A percentile compares a stretch with the other conserved stretches of the same genome.
phyloP scores from a whole-genome alignment of 2,329 filamentous ascomycete species.

The Monilinia polystroma region DNA sequence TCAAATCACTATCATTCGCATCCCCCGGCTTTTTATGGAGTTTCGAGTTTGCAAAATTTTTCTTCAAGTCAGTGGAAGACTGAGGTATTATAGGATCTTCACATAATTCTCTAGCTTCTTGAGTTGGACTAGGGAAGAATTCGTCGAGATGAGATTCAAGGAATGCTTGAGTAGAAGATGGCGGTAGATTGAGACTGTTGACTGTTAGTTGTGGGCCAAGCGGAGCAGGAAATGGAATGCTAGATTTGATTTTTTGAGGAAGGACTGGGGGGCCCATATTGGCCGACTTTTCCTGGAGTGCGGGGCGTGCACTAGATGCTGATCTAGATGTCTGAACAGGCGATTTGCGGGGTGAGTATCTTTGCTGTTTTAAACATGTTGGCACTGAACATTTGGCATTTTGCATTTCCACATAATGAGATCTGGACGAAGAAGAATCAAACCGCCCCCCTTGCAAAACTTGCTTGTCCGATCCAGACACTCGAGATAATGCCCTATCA shows the following conservation, averaged over 20 bases:
- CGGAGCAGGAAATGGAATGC: neutral
- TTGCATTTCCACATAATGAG: neutral
- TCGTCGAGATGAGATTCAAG: slow-evolving; percentile 51
- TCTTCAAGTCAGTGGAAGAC: neutral
- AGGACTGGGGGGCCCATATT: slow-evolving; percentile 33
- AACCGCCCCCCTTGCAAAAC: neutral
- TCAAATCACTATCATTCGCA: neutral
- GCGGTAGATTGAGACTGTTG: slow-evolving; percentile 29
- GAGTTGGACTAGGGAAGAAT: slow-evolving; percentile 56
- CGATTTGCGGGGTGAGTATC: neutral
- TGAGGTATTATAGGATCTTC: slow-evolving; percentile 40
- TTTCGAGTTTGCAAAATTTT: neutral
- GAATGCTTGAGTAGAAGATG: slow-evolving; percentile 54
- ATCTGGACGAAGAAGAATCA: neutral
- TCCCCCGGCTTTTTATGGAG: neutral
- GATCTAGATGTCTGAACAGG: neutral
- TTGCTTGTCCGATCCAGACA: neutral
- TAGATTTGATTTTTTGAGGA: slow-evolving; percentile 17
- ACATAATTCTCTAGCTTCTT: slow-evolving; percentile 53
- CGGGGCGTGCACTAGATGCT: neutral
- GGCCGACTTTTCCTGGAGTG: slow-evolving; percentile 25
- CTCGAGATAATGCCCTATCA: neutral
- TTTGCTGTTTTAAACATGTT: neutral
- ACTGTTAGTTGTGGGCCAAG: neutral
- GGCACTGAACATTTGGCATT: neutral